phyloP scores from a whole-genome alignment of 83 land plant genomes.

The Isoetes engelmannii region DNA sequence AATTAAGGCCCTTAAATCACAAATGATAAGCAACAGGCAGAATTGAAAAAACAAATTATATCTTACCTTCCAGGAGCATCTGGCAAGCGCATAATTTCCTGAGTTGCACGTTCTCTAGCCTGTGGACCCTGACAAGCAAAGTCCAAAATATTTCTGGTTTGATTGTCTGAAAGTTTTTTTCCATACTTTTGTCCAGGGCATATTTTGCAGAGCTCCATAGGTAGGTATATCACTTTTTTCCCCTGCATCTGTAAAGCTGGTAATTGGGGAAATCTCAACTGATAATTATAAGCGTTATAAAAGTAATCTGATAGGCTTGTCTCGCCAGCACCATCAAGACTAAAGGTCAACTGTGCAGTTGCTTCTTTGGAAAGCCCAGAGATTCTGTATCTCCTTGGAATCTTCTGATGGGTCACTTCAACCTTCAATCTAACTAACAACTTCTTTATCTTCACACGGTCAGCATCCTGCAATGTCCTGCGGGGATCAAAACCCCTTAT shows the following conservation, averaged over 20 bases:
- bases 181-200: constrained; percentile 76
- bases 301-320: constrained; percentile 54
- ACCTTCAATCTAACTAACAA: constrained; percentile 55
- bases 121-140: constrained; percentile 63
- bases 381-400: constrained; percentile 62
- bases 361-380: constrained; percentile 50
- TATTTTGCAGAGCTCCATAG: constrained; percentile 83
- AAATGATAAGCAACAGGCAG: not conserved
- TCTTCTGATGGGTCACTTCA: constrained; percentile 68
- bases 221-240: constrained; percentile 69
- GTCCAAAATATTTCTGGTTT: constrained; percentile 51
- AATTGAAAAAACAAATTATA: not conserved
- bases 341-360: constrained; percentile 51
- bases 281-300: constrained; percentile 55
- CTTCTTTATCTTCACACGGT: constrained; percentile 59
- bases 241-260: constrained; percentile 75
- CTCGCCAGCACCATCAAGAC: constrained; percentile 47
- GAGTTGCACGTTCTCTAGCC: constrained; percentile 44
- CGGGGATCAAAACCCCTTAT: constrained; percentile 13
- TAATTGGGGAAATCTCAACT: constrained; percentile 53
- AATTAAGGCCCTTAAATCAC: not conserved
- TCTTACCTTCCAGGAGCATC: constrained; percentile 63
- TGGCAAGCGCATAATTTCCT: constrained; percentile 42
- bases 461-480: constrained; percentile 31
- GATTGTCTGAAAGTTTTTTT: constrained; percentile 70